Evolutionary conservation across 2,329 filamentous ascomycete genomes (phyloP), one percentile per base, ranked within the genome.

Genomic region (Lecanicillium sp.): DNA sequence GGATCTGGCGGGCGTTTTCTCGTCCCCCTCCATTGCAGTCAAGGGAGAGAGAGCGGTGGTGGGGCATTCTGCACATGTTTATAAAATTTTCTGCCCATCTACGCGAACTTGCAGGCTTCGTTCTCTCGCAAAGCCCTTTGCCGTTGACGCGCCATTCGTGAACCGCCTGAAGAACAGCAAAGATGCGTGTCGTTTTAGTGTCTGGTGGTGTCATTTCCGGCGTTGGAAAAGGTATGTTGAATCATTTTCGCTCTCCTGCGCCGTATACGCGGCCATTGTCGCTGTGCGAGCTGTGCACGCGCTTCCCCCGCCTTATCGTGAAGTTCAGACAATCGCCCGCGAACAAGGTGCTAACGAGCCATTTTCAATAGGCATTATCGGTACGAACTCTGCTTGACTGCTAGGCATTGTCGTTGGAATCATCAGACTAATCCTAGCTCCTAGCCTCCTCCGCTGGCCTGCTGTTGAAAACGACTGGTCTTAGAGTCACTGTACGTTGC

Each of bases 401-500:
- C 22, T 7, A 25, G 22, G 22, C 22, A 25, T 25, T 6, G 22
- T 25, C 11, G 7, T 7, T 25, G 6, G 29, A 33, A 41, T 44
- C 39, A 49, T 36, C 11, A 7, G 22, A 25, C 22, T 25, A 25
- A 25, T 25, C 11, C 13, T 19, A 34, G 15, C 18, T 41, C 19
- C 13, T 38, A 78, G 80, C 81, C 60, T 83, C 80, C 51, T 81
- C 76, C 41, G 80, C 81, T 29, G 83, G 83, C 35, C 67, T 87
- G 40, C 41, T 60, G 40, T 52, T 58, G 40, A 53, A 54, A 44
- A 50, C 50, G 3, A 43, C 44, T 8, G 51, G 51, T 16, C 46
- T 53, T 14, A 45, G 45, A 32, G 51, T 54, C n/a, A 48, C 47
- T 32, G 45, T 45, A 48, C 17, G 43, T 29, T 14, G 18, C 19